These are phyloP conservation scores for Conidiobolus incongruus DNA, from an alignment of 371 early-diverging fungal genomes.

Conservation along the genomic window DNA sequence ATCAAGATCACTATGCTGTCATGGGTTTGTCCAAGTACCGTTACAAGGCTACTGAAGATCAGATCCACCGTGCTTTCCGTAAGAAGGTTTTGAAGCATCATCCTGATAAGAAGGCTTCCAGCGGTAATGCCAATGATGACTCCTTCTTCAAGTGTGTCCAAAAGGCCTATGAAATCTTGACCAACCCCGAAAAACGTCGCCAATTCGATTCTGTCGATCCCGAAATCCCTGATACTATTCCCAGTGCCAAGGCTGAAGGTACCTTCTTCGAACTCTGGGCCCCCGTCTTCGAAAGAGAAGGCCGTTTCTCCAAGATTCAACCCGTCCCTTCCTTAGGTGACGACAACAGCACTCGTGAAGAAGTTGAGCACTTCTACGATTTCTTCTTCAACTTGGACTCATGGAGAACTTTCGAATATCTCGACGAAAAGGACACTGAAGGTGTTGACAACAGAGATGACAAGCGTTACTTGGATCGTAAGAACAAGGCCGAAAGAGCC, in stretches of 20 bases:
- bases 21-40: slow-evolving; percentile 60
- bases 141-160: slow-evolving; percentile 97
- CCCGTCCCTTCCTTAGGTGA: slow-evolving; percentile 72
- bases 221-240: slow-evolving; percentile 28
- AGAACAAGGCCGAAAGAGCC: slow-evolving; percentile 85
- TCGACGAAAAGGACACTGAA: slow-evolving; percentile 92
- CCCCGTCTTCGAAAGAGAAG: slow-evolving; percentile 77
- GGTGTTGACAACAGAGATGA: slow-evolving; percentile 86
- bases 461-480: slow-evolving; percentile 81
- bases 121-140: slow-evolving; percentile 54
- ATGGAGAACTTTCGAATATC: slow-evolving; percentile 92
- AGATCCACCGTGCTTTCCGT: slow-evolving; percentile 50
- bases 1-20: slow-evolving; percentile 78
- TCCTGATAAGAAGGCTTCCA: slow-evolving; percentile 72
- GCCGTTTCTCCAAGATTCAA: slow-evolving; percentile 73
- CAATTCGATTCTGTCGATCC: slow-evolving; percentile 95
- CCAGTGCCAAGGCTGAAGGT: slow-evolving; percentile 47
- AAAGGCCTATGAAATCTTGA: slow-evolving; percentile 88
- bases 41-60: slow-evolving; percentile 57
- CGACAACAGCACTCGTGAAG: slow-evolving; percentile 37
- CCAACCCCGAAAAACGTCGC: slow-evolving; percentile 74
- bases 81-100: slow-evolving; percentile 69
- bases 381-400: slow-evolving; percentile 94
- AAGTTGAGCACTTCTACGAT: slow-evolving; percentile 86
- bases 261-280: slow-evolving; percentile 79